Evolutionary conservation across 768 basidiomycete genomes (phyloP), one percentile per base, ranked within the genome.

Genomic region (Tulasnella sp.): DNA sequence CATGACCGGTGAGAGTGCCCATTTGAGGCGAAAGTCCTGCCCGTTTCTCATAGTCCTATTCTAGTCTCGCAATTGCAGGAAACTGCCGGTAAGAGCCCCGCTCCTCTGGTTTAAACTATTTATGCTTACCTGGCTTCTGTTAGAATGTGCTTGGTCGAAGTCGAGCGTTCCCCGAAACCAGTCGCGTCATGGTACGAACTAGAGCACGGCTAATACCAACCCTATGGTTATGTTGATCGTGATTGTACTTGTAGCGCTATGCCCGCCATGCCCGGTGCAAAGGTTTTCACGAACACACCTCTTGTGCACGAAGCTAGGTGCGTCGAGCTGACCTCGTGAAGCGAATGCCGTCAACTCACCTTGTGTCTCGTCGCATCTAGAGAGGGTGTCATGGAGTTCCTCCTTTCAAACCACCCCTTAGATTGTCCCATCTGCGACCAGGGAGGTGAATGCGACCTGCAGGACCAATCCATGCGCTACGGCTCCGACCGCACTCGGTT

Each of bases 361-460:
- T 22, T 42, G 5, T 69, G 34, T 20, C 28, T 34, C 60, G 1
- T 18, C 76, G 81, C 77, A 79, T 84, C 40, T 83, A 94, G 96
- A 31, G 96, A 98, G 86, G 98, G 98, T 76, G 97, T 99, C 81
- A 99, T 99, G 98, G 98, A 99, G 85, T 98, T 99, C 87, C 90
- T 99, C 54, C 92, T 99, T 81, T 92, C 97, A 80, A 99, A 99
- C 87, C 98, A 99, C 84, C 98, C 98, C 2, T 90, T 99, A 79
- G 98, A 99, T 86, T 99, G 98, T 87, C 98, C 98, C 31, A 94
- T 99, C 82, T 99, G 98, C 84, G 98, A 99, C 85, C 97, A 99
- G 87, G 97, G 97, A 85, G 97, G 98, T 80, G 97, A 98, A 90
- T 99, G 97, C 86, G 97, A 98, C 86, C 90, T 98, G 11, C 97